These are phyloP conservation scores for Pelargonium nanum DNA, from an alignment of 345 rosid species.

Conservation along the genomic window DNA sequence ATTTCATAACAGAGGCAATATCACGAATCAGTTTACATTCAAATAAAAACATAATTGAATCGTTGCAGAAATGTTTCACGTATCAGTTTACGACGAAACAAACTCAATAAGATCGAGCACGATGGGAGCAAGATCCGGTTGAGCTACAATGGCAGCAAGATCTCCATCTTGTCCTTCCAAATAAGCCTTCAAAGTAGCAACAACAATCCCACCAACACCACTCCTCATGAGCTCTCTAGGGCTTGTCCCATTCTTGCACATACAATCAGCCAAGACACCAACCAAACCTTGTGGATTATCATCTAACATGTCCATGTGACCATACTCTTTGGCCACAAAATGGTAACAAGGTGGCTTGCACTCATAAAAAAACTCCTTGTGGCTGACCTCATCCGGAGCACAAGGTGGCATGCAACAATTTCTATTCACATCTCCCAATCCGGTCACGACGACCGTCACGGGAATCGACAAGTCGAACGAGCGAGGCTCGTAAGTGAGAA, in stretches of 20 bases:
- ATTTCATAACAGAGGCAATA: too few relatives aligned
- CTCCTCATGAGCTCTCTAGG: slow-evolving; percentile 21
- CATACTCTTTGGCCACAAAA: slow-evolving; percentile 25
- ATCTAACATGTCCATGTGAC: slow-evolving; percentile 35
- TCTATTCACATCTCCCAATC: slow-evolving; percentile 13
- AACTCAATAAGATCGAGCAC: neutral
- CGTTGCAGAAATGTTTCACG: too few relatives aligned
- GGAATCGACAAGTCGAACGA: slow-evolving; percentile 23
- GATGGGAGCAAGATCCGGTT: neutral
- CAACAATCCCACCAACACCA: slow-evolving; percentile 26
- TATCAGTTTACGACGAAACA: neutral
- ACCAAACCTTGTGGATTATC: slow-evolving; percentile 10
- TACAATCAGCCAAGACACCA: neutral
- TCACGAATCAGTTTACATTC: too few relatives aligned
- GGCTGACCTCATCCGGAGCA: slow-evolving; percentile 23
- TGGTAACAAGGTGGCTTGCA: slow-evolving; percentile 22
- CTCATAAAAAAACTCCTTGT: slow-evolving; percentile 24
- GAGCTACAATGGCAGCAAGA: slow-evolving; percentile 11
- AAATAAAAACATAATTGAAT: too few relatives aligned
- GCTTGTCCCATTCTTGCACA: slow-evolving; percentile 14
- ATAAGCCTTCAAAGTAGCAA: slow-evolving; percentile 25
- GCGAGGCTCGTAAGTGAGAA: slow-evolving; percentile 12
- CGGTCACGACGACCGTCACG: slow-evolving; percentile 21
- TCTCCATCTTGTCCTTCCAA: slow-evolving; percentile 11
- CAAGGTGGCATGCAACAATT: slow-evolving; percentile 9